Evolutionary conservation across 2,329 filamentous ascomycete species (phyloP).

Genomic region (Triangularia setosa): DNA sequence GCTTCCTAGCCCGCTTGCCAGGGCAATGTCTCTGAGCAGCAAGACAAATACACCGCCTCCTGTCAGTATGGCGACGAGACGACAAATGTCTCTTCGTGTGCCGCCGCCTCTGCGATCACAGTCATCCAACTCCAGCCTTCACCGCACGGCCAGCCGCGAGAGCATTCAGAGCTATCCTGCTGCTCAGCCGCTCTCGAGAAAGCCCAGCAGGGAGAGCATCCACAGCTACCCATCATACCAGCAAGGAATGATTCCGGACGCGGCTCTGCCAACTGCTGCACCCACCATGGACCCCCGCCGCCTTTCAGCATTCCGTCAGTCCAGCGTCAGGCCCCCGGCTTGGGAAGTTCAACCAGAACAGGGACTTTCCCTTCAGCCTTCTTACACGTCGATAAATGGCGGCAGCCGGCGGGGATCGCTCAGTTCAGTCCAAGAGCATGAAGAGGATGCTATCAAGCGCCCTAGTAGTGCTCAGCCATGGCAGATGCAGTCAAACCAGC

Average conservation of each 20-base stretch:
- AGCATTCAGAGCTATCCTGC: slow-evolving; percentile 25
- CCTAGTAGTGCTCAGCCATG: slow-evolving; percentile 20
- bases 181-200: slow-evolving; percentile 25
- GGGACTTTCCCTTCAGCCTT: slow-evolving; percentile 23
- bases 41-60: slow-evolving; percentile 38
- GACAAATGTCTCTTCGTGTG: slow-evolving; percentile 32
- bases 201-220: slow-evolving; percentile 31
- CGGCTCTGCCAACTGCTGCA: slow-evolving; percentile 15
- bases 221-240: slow-evolving; percentile 24
- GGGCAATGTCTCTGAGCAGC: slow-evolving; percentile 25
- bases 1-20: slow-evolving; percentile 28
- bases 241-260: slow-evolving; percentile 7
- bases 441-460: slow-evolving; percentile 12
- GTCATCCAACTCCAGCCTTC: slow-evolving; percentile 33
- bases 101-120: slow-evolving; percentile 35
- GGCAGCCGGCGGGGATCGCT: slow-evolving; percentile 33
- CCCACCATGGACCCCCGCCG: slow-evolving; percentile 27
- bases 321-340: slow-evolving; percentile 11
- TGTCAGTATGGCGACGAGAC: slow-evolving; percentile 42
- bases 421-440: slow-evolving; percentile 21
- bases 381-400: slow-evolving; percentile 27
- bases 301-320: slow-evolving; percentile 26
- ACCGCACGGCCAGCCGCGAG: slow-evolving; percentile 32
- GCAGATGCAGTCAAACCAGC: slow-evolving; percentile 13
- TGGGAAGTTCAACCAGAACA: slow-evolving; percentile 29